A percentile compares a stretch with the other conserved stretches of the same genome.
These are phyloP conservation scores for Hypoxylon sp. DNA, from an alignment of 2,329 filamentous ascomycete species.

Conservation along the genomic window DNA sequence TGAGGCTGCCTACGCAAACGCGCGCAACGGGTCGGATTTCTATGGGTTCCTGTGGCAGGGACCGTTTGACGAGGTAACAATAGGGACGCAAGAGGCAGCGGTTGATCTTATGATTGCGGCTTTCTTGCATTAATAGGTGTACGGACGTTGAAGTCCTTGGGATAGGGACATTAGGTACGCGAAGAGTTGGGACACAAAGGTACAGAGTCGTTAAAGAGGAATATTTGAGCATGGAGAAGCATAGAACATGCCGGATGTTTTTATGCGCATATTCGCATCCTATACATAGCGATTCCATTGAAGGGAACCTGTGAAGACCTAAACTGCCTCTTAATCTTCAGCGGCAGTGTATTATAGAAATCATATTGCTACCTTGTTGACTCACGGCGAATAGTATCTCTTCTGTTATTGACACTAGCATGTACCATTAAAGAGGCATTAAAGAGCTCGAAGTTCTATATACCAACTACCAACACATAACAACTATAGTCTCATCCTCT, in stretches of 20 bases:
- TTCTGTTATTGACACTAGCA: not conserved
- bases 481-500: not conserved
- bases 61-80: slow-evolving; percentile 60
- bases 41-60: slow-evolving; percentile 70
- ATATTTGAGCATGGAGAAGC: slow-evolving; percentile 4
- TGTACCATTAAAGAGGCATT: not conserved
- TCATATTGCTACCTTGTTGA: not conserved
- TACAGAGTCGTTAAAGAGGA: not conserved
- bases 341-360: not conserved
- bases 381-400: not conserved
- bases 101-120: slow-evolving; percentile 70
- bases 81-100: slow-evolving; percentile 67
- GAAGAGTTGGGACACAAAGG: not conserved
- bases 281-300: slow-evolving; percentile 1
- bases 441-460: not conserved
- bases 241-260: not conserved
- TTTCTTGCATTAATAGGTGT: slow-evolving; percentile 20
- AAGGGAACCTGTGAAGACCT: not conserved
- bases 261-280: slow-evolving; percentile 7
- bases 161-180: not conserved
- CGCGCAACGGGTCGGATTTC: slow-evolving; percentile 55
- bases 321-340: not conserved
- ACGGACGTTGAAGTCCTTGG: not conserved
- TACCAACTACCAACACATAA: not conserved
- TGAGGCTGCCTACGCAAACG: slow-evolving; percentile 66